Percentiles rank a stretch among this genome's conserved stretches.
These are phyloP conservation scores for Nelumbo lutea DNA, from an alignment of 164 flowering plant species.

Conservation along the genomic window DNA sequence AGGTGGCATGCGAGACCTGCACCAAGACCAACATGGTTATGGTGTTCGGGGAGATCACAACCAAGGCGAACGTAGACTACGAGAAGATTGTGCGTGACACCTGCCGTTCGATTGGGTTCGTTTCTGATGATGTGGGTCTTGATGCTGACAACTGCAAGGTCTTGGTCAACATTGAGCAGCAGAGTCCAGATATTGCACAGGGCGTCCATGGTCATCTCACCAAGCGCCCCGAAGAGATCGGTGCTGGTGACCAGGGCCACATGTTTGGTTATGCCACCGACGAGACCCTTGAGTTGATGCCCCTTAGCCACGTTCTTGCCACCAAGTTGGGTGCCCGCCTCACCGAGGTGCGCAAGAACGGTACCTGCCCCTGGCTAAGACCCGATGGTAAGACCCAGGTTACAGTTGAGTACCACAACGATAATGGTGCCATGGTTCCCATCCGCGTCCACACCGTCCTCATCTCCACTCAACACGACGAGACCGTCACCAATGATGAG, in stretches of 20 bases:
- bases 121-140: constrained; percentile 77
- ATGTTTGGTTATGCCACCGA: constrained; percentile 91
- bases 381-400: constrained; percentile 87
- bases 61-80: constrained; percentile 67
- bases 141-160: constrained; percentile 86
- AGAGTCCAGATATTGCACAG: constrained; percentile 84
- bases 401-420: constrained; percentile 68
- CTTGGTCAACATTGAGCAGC: constrained; percentile 77
- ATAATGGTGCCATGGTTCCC: constrained; percentile 77
- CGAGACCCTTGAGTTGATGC: constrained; percentile 79
- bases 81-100: constrained; percentile 85
- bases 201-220: constrained; percentile 90
- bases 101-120: constrained; percentile 68
- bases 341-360: constrained; percentile 71
- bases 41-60: constrained; percentile 84
- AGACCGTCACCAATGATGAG: constrained; percentile 73
- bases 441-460: constrained; percentile 75
- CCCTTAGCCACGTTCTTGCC: constrained; percentile 71
- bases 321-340: constrained; percentile 76
- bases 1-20: constrained; percentile 86
- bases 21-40: constrained; percentile 91
- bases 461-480: constrained; percentile 79
- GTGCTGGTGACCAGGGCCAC: constrained; percentile 88
- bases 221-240: constrained; percentile 80
- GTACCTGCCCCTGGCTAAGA: constrained; percentile 68